Percentiles rank a stretch among this genome's conserved stretches.
Conservation (phyloP, 305 asterid genomes). For the Fraxinus dipetala region DNA sequence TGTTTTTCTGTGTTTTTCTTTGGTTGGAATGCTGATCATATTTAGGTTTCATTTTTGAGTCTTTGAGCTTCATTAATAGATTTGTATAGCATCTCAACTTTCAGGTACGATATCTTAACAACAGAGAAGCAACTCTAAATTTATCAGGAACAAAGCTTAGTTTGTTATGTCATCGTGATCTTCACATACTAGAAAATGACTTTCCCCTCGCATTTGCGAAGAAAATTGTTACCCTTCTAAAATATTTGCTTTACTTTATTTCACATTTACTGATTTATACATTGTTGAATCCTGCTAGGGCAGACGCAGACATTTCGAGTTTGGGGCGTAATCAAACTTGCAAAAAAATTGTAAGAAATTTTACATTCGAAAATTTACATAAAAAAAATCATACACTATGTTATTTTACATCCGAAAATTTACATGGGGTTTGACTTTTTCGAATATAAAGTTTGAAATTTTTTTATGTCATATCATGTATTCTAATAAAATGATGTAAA, state of each 20-base stretch:
- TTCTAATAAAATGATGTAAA: no score
- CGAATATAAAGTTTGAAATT: no score
- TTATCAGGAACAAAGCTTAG: not conserved
- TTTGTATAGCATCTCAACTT: not conserved
- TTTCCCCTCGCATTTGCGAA: not conserved
- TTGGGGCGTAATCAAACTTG: no score
- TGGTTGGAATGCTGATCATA: not conserved
- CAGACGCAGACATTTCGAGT: no score
- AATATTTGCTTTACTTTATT: not conserved
- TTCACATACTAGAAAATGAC: not conserved
- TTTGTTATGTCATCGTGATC: not conserved
- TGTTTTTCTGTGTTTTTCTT: not conserved
- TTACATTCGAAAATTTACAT: no score
- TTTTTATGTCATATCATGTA: no score
- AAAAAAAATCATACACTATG: no score
- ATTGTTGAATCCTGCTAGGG: not conserved
- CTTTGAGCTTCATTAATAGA: not conserved
- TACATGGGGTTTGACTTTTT: no score
- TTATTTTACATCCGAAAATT: no score
- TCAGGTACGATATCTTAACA: not conserved
- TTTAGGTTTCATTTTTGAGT: not conserved
- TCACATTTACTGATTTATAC: not conserved
- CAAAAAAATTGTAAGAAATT: no score
- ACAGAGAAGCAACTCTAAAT: not conserved
- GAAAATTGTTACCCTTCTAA: no score